Percentiles rank a stretch among this genome's conserved stretches.
Evolutionary conservation across 148 eudicot species (phyloP).

Genomic region (Gaultheria prostrata): DNA sequence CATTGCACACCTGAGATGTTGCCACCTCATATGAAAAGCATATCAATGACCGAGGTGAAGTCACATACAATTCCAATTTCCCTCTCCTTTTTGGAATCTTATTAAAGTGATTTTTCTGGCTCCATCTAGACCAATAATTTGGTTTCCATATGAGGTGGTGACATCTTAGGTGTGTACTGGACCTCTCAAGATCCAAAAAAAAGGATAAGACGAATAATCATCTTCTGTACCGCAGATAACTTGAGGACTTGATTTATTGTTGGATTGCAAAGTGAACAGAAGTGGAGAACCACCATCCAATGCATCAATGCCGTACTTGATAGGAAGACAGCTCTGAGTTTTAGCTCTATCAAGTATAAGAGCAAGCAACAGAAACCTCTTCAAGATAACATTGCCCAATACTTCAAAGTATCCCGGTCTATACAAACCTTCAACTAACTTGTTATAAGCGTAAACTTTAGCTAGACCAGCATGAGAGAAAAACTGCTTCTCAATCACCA

Average conservation of each 20-base stretch:
- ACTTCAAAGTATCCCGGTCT: conserved; percentile 90
- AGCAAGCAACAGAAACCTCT: conserved; percentile 85
- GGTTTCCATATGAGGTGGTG: neutral
- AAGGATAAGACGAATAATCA: neutral
- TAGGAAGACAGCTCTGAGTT: conserved; percentile 70
- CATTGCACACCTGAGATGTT: neutral
- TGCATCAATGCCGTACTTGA: conserved; percentile 93
- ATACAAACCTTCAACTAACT: conserved; percentile 85
- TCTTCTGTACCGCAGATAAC: conserved; percentile 54
- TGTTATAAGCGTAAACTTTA: conserved; percentile 76
- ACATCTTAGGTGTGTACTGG: neutral
- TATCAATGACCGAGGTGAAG: neutral
- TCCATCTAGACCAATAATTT: neutral
- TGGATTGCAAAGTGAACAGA: conserved; percentile 60
- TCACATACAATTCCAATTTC: neutral
- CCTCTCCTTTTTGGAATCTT: neutral
- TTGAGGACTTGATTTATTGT: conserved; percentile 74
- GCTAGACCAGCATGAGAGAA: conserved; percentile 81
- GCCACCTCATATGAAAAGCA: neutral
- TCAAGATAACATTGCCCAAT: conserved; percentile 71
- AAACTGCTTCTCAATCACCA: conserved; percentile 82
- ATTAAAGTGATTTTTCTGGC: neutral
- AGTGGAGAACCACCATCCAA: conserved; percentile 96
- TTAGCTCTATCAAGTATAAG: conserved; percentile 87
- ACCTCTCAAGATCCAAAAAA: conserved; percentile 8